Evolutionary conservation across 257 asterid genomes (phyloP).

Genomic region (Fraxinus cuspidata): DNA sequence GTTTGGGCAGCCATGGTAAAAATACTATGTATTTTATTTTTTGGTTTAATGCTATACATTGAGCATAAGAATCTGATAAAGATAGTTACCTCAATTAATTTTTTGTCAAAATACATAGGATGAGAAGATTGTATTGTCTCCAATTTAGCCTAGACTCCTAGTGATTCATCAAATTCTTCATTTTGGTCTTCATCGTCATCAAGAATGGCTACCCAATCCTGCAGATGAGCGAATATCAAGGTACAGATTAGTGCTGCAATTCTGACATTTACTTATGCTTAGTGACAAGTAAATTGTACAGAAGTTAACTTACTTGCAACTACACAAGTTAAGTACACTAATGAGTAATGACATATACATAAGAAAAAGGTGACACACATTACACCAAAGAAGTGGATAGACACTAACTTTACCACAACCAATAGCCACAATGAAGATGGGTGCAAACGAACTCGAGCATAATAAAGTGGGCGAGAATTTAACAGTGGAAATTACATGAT

Average conservation of each 20-base stretch:
- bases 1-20: not conserved
- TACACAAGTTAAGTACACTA: not conserved
- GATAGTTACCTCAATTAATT: conserved; percentile 62
- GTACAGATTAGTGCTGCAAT: conserved; percentile 20
- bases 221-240: conserved; percentile 36
- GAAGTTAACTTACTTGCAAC: not conserved
- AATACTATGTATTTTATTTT: conserved; percentile 12
- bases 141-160: conserved; percentile 93
- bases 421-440: not conserved
- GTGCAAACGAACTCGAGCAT: not conserved
- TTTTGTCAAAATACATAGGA: conserved; percentile 91
- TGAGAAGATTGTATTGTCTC: conserved; percentile 93
- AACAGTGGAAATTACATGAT: not conserved
- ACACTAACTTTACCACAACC: not conserved
- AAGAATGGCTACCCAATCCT: conserved; percentile 88
- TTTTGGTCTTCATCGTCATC: conserved; percentile 69
- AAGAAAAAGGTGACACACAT: not conserved
- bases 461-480: not conserved
- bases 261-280: not conserved
- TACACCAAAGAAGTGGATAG: not conserved
- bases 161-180: conserved; percentile 74
- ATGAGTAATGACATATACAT: not conserved
- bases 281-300: not conserved
- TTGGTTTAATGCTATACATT: not conserved
- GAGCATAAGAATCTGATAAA: not conserved